Evolutionary conservation across 768 basidiomycete genomes (phyloP).

Genomic region (Leucosporidium yakuticum): DNA sequence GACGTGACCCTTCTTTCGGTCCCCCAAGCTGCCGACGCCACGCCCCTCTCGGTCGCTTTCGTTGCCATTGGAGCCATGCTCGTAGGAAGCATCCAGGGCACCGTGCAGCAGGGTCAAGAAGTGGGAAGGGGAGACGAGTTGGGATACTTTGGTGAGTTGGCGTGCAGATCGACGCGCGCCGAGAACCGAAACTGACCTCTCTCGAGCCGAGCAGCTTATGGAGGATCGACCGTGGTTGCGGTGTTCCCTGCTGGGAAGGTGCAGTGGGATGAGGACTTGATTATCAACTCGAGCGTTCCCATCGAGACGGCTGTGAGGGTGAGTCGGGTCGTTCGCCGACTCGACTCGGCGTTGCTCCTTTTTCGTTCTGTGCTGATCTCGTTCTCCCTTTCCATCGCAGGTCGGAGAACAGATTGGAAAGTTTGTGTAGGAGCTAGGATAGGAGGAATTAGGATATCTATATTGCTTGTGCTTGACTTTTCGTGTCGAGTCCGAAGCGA

Average conservation of each 20-base stretch:
- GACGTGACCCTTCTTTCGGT: constrained; percentile 28
- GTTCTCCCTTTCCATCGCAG: neutral
- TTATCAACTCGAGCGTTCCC: constrained; percentile 51
- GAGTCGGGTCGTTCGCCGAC: neutral
- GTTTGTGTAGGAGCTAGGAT: neutral
- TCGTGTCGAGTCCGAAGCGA: too few species aligned
- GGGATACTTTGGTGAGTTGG: constrained; percentile 58
- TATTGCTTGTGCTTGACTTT: too few species aligned
- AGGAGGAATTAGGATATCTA: too few species aligned
- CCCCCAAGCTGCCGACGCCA: constrained; percentile 35
- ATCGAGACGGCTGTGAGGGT: constrained; percentile 68
- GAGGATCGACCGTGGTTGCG: constrained; percentile 64
- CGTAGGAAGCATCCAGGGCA: constrained; percentile 69
- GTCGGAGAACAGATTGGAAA: constrained; percentile 21
- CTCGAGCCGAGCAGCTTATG: constrained; percentile 47
- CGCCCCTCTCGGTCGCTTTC: constrained; percentile 53
- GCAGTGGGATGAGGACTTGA: constrained; percentile 52
- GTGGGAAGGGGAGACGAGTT: constrained; percentile 52
- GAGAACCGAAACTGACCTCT: neutral
- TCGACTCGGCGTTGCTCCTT: neutral
- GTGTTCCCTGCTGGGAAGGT: constrained; percentile 51
- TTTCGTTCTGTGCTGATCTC: too few species aligned
- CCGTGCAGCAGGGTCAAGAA: constrained; percentile 43
- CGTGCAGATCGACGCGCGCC: constrained; percentile 27
- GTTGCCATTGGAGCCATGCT: constrained; percentile 76